Base-by-base conservation (phyloP, 2,329 filamentous ascomycete genomes). In the Sporothrix euskadiensis region DNA sequence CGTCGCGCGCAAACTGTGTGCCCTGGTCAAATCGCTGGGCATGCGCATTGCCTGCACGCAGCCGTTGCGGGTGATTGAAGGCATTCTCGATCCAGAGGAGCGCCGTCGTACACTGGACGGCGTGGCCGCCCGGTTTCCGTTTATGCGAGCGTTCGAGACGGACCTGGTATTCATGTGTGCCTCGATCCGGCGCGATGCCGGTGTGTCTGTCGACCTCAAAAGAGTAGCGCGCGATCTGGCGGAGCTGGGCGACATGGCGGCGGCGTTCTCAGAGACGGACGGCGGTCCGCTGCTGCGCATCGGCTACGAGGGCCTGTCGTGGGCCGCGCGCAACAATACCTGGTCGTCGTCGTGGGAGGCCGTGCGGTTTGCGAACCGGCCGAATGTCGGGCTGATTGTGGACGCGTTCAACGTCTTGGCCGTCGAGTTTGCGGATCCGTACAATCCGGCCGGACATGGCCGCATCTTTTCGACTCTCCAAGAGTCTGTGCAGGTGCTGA, bases 1-100 rank as follows among this genome's bases (percentile, higher is more conserved):
- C 3, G 41, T 66, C 12, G 61, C 61, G 22, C 61, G 41, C 10
- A 66, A 66, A n/a, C 61, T 66, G 41, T 41, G 39, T 9, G 39
- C 41, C 3, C 22, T 66, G 0, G 61, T 66, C 9, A 22, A 44
- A 16, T 66, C 61, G 6, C 22, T 66, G 10, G 61, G 59, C 10
- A 66, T 66, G 61, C 61, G 61, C n/a, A 66, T 66, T 30, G 61
- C 61, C 5, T 66, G 61, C 61, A 66, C 61, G 22, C 61, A 66
- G 41, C 61, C 61, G 61, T 10, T 66, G 61, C 61, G 61, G 10
- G n/a, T 22, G 3, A 66, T 66, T 19, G 61, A 66, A 16, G 61
- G 61, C 9, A 66, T 66, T 44, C 39, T 44, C n/a, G 61, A 66
- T 41, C 39, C 61, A 0, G 41, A 16, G 4, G 61, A 66, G n/a